phyloP scores from a whole-genome alignment of 345 rosid genomes.

The Bruguiera sexangula region DNA sequence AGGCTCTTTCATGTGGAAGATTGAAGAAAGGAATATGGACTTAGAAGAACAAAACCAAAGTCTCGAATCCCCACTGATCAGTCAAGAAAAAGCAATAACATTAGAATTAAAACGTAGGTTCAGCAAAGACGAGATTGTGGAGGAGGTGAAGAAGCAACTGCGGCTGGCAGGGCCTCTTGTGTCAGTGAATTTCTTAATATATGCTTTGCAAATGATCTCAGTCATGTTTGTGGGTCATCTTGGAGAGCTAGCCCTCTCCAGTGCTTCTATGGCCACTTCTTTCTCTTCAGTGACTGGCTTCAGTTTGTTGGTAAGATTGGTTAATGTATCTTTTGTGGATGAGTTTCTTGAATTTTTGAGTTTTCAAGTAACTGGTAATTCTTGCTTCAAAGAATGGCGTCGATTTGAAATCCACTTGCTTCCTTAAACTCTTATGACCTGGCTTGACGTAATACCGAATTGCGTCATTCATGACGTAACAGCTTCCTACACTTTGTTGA shows the following conservation, averaged over 20 bases:
- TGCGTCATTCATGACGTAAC: too few species aligned
- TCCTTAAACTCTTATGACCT: too few species aligned
- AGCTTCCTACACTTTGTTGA: too few species aligned
- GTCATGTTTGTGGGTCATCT: slow-evolving; percentile 27
- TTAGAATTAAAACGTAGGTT: slow-evolving; percentile 24
- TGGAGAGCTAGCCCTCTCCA: slow-evolving; percentile 21
- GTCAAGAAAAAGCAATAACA: slow-evolving; percentile 5
- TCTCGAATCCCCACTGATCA: slow-evolving; percentile 10
- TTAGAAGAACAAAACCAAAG: slow-evolving; percentile 9
- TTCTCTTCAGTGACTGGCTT: slow-evolving; percentile 24
- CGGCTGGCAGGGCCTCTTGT: slow-evolving; percentile 17
- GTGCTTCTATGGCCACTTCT: slow-evolving; percentile 27
- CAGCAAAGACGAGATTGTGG: slow-evolving; percentile 12
- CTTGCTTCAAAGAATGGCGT: too few species aligned
- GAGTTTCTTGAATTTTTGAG: too few species aligned
- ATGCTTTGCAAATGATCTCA: slow-evolving; percentile 16
- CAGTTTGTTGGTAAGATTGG: slow-evolving; percentile 17
- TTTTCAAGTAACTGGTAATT: too few species aligned
- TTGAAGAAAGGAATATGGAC: slow-evolving; percentile 6
- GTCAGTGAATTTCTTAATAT: slow-evolving; percentile 5
- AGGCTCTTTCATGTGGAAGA: too few species aligned
- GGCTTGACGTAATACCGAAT: too few species aligned
- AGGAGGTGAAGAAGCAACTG: slow-evolving; percentile 18
- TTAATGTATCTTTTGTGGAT: too few species aligned
- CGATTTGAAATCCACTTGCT: too few species aligned